These are phyloP conservation scores for Tremellales sp. DNA, from an alignment of 1,284 basidiomycete genomes.

Conservation along the genomic window DNA sequence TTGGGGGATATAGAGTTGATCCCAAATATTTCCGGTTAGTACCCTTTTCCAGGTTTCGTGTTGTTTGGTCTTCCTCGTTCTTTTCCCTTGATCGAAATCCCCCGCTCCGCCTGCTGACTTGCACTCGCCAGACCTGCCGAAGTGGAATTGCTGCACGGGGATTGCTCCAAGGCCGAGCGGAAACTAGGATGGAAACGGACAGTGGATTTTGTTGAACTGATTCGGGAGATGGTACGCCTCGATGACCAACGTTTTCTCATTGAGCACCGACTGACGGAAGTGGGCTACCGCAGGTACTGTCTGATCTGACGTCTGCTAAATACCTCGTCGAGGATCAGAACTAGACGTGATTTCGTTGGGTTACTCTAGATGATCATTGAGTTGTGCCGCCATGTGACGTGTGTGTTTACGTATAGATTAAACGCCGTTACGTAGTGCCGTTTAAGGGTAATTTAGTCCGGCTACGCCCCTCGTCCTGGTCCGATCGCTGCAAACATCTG, in stretches of 20 bases:
- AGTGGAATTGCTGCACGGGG: conserved; percentile 60
- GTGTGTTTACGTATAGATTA: no score
- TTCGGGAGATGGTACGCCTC: conserved; percentile 75
- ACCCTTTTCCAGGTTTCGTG: conserved; percentile 13
- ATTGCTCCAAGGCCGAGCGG: conserved; percentile 68
- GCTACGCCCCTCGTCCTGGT: no score
- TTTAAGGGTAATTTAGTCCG: no score
- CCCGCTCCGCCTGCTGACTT: no score
- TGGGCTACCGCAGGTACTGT: conserved; percentile 2
- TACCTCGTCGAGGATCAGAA: conserved; percentile 26
- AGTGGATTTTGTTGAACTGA: conserved; percentile 71
- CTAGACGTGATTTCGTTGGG: no score
- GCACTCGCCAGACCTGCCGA: conserved; percentile 58
- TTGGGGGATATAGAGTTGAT: no score
- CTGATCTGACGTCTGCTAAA: conserved; percentile 20
- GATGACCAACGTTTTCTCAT: background rate
- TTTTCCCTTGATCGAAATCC: no score
- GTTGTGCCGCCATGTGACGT: no score
- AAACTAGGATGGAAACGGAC: conserved; percentile 80
- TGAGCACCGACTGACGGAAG: background rate
- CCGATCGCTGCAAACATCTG: no score
- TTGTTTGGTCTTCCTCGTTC: no score
- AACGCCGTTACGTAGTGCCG: no score
- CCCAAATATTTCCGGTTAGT: conserved; percentile 69
- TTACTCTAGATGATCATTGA: no score